These are phyloP conservation scores for Aspergillus affinis DNA, from an alignment of 495 filamentous ascomycete genomes.

Conservation along the genomic window DNA sequence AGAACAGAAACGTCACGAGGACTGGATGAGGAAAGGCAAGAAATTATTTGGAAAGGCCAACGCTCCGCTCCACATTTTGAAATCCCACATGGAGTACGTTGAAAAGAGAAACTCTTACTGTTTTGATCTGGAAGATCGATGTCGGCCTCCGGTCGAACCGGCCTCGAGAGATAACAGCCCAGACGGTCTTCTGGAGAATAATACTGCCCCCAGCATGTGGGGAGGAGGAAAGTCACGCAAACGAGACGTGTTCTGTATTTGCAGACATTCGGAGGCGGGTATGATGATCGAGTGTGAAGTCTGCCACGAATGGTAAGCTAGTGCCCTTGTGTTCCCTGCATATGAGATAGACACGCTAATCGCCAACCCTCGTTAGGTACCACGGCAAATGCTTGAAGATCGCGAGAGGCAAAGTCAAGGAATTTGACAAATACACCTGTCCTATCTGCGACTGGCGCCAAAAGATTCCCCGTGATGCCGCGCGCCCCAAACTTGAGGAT, in stretches of 20 bases:
- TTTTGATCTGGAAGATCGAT: constrained; percentile 90
- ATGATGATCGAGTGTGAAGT: constrained; percentile 99
- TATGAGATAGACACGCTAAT: not conserved
- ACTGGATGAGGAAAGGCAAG: constrained; percentile 99
- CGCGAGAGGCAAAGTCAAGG: constrained; percentile 93
- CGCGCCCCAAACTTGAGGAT: constrained; percentile 93
- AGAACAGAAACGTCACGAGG: constrained; percentile 93
- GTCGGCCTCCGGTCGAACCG: constrained; percentile 87
- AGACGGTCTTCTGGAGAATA: constrained; percentile 57
- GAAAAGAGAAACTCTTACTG: constrained; percentile 83
- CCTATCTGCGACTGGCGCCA: constrained; percentile 97
- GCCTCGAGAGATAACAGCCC: constrained; percentile 83
- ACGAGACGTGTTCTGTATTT: constrained; percentile 96
- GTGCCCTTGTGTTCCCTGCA: not conserved
- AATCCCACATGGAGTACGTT: constrained; percentile 91
- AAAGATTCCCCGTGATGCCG: constrained; percentile 97
- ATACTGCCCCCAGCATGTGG: constrained; percentile 37
- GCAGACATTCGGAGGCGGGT: constrained; percentile 85
- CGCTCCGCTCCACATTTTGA: constrained; percentile 91
- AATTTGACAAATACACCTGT: constrained; percentile 97
- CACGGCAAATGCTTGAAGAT: constrained; percentile 99
- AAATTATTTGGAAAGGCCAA: constrained; percentile 99
- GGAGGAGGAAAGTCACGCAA: constrained; percentile 49
- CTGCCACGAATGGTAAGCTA: constrained; percentile 88
- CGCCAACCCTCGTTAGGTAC: constrained; percentile 57